Evolutionary conservation across 2,329 filamentous ascomycete species (phyloP).

Genomic region (Fusarium tricinctum): DNA sequence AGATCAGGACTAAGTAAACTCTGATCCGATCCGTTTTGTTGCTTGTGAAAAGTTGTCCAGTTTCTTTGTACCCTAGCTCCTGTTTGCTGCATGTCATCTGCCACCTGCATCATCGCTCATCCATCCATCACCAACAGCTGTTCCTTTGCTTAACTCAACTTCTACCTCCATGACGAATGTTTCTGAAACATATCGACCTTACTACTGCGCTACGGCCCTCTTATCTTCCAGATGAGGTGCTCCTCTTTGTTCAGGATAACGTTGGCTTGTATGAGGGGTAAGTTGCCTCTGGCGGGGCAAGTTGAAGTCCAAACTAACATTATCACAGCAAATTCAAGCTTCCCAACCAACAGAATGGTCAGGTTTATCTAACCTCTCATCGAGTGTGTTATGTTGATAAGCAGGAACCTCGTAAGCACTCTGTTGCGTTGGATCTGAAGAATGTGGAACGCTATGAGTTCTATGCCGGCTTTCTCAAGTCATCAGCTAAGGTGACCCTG

Average conservation of each 20-base stretch:
- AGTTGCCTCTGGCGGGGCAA: constrained; percentile 52
- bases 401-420: constrained; percentile 85
- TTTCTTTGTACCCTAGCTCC: not conserved
- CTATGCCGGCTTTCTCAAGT: constrained; percentile 94
- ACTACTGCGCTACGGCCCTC: constrained; percentile 95
- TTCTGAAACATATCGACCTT: constrained; percentile 94
- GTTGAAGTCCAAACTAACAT: constrained; percentile 30
- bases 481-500: constrained; percentile 92
- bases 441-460: constrained; percentile 92
- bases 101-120: constrained; percentile 42
- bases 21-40: not conserved
- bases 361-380: constrained; percentile 96
- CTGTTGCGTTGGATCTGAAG: constrained; percentile 87
- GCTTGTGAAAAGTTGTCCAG: not conserved
- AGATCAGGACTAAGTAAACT: not conserved
- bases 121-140: constrained; percentile 11
- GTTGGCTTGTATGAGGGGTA: constrained; percentile 98
- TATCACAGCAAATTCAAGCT: constrained; percentile 88
- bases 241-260: constrained; percentile 97
- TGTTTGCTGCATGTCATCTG: constrained; percentile 33
- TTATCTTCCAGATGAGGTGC: constrained; percentile 91
- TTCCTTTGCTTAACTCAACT: constrained; percentile 10
- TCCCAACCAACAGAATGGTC: constrained; percentile 91
- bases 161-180: constrained; percentile 81
- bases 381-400: constrained; percentile 96